Conservation (phyloP, 768 basidiomycete genomes). For the Leucocoprinus birnbaumii region DNA sequence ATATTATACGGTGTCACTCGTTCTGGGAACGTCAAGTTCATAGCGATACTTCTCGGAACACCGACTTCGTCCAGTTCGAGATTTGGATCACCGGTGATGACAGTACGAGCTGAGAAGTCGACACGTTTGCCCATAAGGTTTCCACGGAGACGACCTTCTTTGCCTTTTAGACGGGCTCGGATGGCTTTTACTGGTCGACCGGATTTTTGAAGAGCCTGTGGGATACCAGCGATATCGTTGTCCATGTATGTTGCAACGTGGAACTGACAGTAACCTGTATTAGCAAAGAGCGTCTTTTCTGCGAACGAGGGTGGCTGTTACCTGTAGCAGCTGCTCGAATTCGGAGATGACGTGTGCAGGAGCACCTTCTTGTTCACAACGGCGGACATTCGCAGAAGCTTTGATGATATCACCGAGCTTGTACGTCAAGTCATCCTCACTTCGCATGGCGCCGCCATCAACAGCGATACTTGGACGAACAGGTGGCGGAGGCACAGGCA, state of each 20-base stretch:
- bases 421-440: constrained; percentile 98
- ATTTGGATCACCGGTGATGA: constrained; percentile 99
- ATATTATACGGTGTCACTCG: constrained; percentile 99
- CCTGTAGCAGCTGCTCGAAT: constrained; percentile 95
- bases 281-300: constrained; percentile 2
- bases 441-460: constrained; percentile 94
- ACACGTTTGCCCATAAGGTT: constrained; percentile 99
- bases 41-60: constrained; percentile 91
- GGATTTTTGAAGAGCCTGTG: constrained; percentile 95
- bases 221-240: constrained; percentile 97
- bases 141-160: constrained; percentile 96
- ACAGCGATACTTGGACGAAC: constrained; percentile 98
- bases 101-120: constrained; percentile 97
- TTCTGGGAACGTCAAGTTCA: constrained; percentile 97
- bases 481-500: constrained; percentile 97
- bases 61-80: constrained; percentile 95
- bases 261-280: constrained; percentile 56
- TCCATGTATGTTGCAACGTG: constrained; percentile 99
- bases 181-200: constrained; percentile 98
- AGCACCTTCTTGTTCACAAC: constrained; percentile 94
- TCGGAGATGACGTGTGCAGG: constrained; percentile 95
- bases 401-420: constrained; percentile 97
- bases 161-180: constrained; percentile 96
- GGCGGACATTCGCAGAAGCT: constrained; percentile 86
- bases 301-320: constrained; percentile 27